These are phyloP conservation scores for Sarocladium strictum DNA, from an alignment of 2,329 filamentous ascomycete species.

Conservation along the genomic window DNA sequence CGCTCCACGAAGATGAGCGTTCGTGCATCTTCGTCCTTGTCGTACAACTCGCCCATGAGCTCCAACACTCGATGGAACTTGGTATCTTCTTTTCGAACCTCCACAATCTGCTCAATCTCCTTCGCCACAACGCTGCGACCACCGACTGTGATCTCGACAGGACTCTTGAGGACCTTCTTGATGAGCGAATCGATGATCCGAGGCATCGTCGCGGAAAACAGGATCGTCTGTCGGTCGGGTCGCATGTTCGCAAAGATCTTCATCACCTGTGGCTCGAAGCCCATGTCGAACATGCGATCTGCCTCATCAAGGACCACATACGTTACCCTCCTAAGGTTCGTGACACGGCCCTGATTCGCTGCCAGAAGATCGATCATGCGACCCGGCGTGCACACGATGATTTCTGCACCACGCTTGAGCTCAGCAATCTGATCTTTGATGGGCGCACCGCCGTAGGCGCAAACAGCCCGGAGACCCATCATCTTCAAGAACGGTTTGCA, in stretches of 20 bases:
- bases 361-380: slow-evolving; percentile 93
- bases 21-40: slow-evolving; percentile 81
- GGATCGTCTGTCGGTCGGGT: slow-evolving; percentile 85
- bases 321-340: slow-evolving; percentile 80
- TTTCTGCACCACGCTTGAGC: slow-evolving; percentile 88
- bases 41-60: slow-evolving; percentile 80
- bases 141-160: slow-evolving; percentile 88
- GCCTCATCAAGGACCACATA: slow-evolving; percentile 97
- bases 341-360: slow-evolving; percentile 89
- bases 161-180: slow-evolving; percentile 78
- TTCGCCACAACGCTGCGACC: slow-evolving; percentile 81
- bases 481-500: slow-evolving; percentile 91
- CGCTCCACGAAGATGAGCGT: slow-evolving; percentile 88
- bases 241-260: slow-evolving; percentile 91
- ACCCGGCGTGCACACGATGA: slow-evolving; percentile 91
- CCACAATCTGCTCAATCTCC: slow-evolving; percentile 90
- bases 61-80: slow-evolving; percentile 84
- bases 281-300: slow-evolving; percentile 99
- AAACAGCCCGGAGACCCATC: slow-evolving; percentile 78
- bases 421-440: slow-evolving; percentile 98
- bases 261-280: slow-evolving; percentile 96
- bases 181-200: slow-evolving; percentile 86
- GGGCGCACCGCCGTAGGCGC: slow-evolving; percentile 89
- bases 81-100: slow-evolving; percentile 72
- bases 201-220: slow-evolving; percentile 96